Base-by-base conservation (phyloP, 495 filamentous ascomycete genomes). In the Penicillium macrosclerotiorum region DNA sequence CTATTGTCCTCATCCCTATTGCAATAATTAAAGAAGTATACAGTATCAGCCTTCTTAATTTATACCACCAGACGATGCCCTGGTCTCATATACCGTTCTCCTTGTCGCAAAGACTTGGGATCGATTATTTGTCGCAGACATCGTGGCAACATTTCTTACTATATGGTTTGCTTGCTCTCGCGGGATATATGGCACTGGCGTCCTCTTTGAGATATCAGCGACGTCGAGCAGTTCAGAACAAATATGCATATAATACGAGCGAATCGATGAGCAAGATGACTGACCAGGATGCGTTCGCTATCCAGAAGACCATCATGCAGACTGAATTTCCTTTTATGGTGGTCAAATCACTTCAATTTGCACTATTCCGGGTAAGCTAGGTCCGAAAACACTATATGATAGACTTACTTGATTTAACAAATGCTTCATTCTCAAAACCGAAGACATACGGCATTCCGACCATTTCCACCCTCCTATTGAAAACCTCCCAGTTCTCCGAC, bases 381-480 rank as follows among this genome's bases (percentile, higher is more conserved):
- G 12, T 5, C 16, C n/a, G n/a, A 3, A 16, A 16, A 30, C 9
- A 26, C 6, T 12, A 13, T 11, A 24, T 7, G 29, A 2, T 13
- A 37, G 20, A 24, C 31, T 49, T 19, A 57, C 27, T n/a, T 19
- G 2, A n/a, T n/a, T n/a, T n/a, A n/a, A n/a, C n/a, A n/a, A n/a
- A n/a, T n/a, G n/a, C n/a, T n/a, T n/a, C n/a, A n/a, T n/a, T 16
- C 22, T 14, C n/a, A 3, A 8, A 8, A 8, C 44, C n/a, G n/a
- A n/a, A 81, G 75, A 84, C 83, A 14, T 86, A 86, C 47, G 81
- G 78, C 4, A 78, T 86, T n/a, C 79, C 81, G 5, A 75, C 78
- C 4, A 85, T 84, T 17, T 79, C 77, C 9, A 72, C 63, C 9
- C 63, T 85, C 0, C 69, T 87, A 1, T 65, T 79, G 0, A 67